These are phyloP conservation scores for Echium plantagineum DNA, from an alignment of 257 asterid genomes.

Conservation along the genomic window DNA sequence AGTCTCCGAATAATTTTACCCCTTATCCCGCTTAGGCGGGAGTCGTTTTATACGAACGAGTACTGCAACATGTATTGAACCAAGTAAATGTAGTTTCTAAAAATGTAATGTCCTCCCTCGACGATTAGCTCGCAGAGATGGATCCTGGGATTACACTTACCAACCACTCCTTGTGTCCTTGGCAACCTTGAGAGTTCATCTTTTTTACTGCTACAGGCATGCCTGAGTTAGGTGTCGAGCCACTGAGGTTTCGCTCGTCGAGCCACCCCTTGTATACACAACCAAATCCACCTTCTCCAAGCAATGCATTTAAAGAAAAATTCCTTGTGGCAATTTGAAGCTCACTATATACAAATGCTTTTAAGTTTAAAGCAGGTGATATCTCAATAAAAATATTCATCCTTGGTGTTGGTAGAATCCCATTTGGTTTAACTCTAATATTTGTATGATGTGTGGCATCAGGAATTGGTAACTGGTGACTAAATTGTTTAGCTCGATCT, in stretches of 20 bases:
- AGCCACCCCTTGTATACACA: constrained; percentile 36
- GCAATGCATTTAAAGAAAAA: constrained; percentile 17
- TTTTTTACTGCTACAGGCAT: constrained; percentile 29
- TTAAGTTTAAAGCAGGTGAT: constrained; percentile 23
- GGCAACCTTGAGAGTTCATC: constrained; percentile 27
- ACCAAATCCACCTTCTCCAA: constrained; percentile 44
- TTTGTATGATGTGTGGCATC: constrained; percentile 2
- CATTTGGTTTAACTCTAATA: constrained; percentile 7
- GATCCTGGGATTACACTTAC: constrained; percentile 12
- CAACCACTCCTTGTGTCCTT: constrained; percentile 43
- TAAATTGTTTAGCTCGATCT: constrained; percentile 6
- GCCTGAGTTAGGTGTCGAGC: constrained; percentile 20
- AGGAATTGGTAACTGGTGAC: constrained; percentile 36
- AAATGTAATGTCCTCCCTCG: neutral
- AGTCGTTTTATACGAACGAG: no score
- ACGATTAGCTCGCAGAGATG: neutral
- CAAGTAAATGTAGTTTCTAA: no score
- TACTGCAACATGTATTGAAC: no score
- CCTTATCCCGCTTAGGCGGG: no score
- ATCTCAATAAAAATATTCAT: constrained; percentile 22
- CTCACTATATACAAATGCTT: constrained; percentile 21
- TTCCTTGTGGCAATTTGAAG: constrained; percentile 23
- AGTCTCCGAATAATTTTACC: no score
- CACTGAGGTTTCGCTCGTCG: constrained; percentile 13
- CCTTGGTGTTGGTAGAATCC: constrained; percentile 9